Evolutionary conservation across 805 yeast species (phyloP).

Genomic region (Teunomyces aglyptinius): DNA sequence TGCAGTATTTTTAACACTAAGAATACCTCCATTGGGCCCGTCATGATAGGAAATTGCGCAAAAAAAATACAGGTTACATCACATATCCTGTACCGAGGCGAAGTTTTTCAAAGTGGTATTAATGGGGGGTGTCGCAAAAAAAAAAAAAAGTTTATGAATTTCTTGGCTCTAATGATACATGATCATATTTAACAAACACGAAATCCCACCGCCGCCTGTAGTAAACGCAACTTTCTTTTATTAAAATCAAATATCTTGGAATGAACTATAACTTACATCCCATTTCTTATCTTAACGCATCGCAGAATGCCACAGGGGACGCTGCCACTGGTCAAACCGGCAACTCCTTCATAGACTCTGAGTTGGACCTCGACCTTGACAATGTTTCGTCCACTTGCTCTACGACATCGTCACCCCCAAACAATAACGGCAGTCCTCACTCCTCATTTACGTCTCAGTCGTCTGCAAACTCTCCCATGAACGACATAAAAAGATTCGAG

Average conservation of each 20-base stretch:
- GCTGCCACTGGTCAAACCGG: neutral
- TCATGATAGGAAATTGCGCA: neutral
- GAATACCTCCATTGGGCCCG: neutral
- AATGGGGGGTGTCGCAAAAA: neutral
- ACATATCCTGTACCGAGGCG: neutral
- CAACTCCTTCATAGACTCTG: constrained; percentile 20
- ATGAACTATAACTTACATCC: constrained; percentile 47
- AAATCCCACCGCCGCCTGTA: neutral
- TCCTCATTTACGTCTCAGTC: constrained; percentile 38
- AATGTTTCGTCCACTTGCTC: constrained; percentile 29
- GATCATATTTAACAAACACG: constrained; percentile 2
- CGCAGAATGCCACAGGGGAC: constrained; percentile 9
- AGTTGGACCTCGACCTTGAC: constrained; percentile 27
- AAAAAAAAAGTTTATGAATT: neutral
- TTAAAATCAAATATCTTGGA: neutral
- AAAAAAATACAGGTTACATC: neutral
- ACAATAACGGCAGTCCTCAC: constrained; percentile 30
- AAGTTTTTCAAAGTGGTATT: neutral
- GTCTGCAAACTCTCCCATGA: constrained; percentile 34
- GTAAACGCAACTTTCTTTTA: neutral
- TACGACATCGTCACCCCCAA: constrained; percentile 16
- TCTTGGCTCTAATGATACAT: constrained; percentile 2
- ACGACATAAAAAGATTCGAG: constrained; percentile 11
- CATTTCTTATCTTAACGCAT: constrained; percentile 43
- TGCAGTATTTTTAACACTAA: neutral